Evolutionary conservation across 164 flowering plant genomes (phyloP), one percentile per base, ranked within the genome.

Genomic region (Magnolia sinica): DNA sequence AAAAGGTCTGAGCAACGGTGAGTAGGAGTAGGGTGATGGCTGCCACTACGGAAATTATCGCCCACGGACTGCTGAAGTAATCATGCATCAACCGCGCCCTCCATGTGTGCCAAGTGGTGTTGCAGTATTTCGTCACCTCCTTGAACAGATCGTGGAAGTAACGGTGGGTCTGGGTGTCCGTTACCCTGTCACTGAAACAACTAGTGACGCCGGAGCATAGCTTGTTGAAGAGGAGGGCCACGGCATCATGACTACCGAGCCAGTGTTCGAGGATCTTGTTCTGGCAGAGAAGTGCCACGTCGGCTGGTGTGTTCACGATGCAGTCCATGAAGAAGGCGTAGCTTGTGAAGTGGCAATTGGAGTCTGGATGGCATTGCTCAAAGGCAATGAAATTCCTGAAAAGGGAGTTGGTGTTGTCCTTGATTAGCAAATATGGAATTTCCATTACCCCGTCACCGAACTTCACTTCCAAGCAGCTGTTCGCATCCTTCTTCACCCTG

Each of bases 251-350:
- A 73, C 85, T 92, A 16, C 98, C 97, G 7, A 91, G 89, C 97
- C 98, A 93, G 65, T 95, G 95, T 83, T 95, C 96, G 68, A 95
- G 79, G 45, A 95, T 93, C 65, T 97, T 95, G 65, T 84, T 81
- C 79, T 91, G 88, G 74, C 91, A 97, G 49, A 95, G 88, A 85
- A 89, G 86, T 0, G 87, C 87, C 23, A 95, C 98, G 77, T 95
- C 98, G n/a, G 85, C 88, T 0, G 92, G 88, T 0, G 91, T 88
- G 81, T 95, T 87, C 8, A 92, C 93, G 80, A 95, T 76, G 75
- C 91, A 91, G 78, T 95, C 97, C 98, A 93, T 87, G 87, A 93
- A 95, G 23, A 95, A 82, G 27, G 92, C 89, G 72, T 92, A 93
- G 2, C 97, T 86, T 3, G 97, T 93, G 58, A 95, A 88, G 79